These are phyloP conservation scores for Mortierella hygrophila DNA, from an alignment of 192 early-diverging fungal species.

Conservation along the genomic window DNA sequence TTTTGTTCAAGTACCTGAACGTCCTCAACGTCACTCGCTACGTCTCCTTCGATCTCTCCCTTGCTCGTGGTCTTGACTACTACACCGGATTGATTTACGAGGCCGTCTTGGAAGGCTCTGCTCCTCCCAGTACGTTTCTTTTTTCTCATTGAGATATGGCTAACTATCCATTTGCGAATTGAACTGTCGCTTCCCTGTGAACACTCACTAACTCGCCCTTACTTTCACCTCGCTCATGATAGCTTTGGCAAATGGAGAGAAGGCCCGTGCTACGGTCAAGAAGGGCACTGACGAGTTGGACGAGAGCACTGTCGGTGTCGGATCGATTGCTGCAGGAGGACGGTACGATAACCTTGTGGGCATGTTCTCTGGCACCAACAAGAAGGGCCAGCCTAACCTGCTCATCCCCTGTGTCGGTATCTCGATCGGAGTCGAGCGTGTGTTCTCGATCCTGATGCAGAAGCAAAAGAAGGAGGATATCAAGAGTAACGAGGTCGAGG, in stretches of 20 bases:
- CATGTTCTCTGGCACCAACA: conserved; percentile 85
- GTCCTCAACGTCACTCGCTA: conserved; percentile 78
- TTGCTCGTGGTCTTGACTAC: conserved; percentile 98
- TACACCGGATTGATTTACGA: conserved; percentile 99
- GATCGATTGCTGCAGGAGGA: conserved; percentile 96
- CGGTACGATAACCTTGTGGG: conserved; percentile 98
- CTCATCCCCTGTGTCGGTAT: conserved; percentile 97
- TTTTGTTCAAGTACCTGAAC: conserved; percentile 88
- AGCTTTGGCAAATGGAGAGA: conserved; percentile 61
- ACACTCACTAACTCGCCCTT: neutral
- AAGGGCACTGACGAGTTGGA: conserved; percentile 72
- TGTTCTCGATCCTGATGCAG: conserved; percentile 86
- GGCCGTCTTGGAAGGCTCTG: conserved; percentile 78
- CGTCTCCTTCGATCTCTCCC: conserved; percentile 93
- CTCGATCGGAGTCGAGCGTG: conserved; percentile 95
- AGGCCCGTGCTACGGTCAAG: conserved; percentile 56
- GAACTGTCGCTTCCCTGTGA: neutral
- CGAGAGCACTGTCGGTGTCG: conserved; percentile 86
- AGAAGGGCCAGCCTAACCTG: conserved; percentile 67
- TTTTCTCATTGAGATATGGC: neutral
- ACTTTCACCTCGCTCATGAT: neutral
- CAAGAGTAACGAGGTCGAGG: conserved; percentile 84
- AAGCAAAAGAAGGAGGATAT: conserved; percentile 72
- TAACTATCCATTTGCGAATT: no score
- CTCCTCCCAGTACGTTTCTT: conserved; percentile 62